Percentiles rank a stretch among this genome's conserved stretches.
phyloP scores from a whole-genome alignment of 352 stramenopile genomes.

The Globisporangium camurandrum region DNA sequence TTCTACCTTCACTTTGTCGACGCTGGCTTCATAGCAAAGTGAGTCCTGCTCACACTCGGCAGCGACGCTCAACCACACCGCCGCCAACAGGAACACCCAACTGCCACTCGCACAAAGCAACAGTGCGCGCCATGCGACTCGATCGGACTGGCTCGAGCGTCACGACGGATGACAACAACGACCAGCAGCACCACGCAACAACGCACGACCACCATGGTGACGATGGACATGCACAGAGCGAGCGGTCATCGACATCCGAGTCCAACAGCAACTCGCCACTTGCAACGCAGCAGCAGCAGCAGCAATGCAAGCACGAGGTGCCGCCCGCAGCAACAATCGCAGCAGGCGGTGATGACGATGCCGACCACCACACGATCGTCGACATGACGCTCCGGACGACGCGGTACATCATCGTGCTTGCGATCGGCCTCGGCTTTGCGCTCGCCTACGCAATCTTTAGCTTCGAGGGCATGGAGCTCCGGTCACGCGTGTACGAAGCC shows the following conservation, averaged over 20 bases:
- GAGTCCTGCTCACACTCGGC: too few species aligned
- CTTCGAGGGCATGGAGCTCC: slow-evolving; percentile 11
- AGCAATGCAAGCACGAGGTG: slow-evolving; percentile 9
- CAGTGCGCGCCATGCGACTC: slow-evolving; percentile 9
- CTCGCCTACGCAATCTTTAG: slow-evolving; percentile 13
- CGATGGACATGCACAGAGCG: not conserved
- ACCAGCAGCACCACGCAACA: not conserved
- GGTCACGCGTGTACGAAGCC: slow-evolving; percentile 4
- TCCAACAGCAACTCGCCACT: slow-evolving; percentile 1
- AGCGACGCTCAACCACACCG: too few species aligned
- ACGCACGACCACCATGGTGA: not conserved
- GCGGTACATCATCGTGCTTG: slow-evolving; percentile 14
- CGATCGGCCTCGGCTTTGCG: slow-evolving; percentile 11
- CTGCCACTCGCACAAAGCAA: too few species aligned
- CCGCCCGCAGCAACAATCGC: too few species aligned
- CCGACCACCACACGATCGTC: slow-evolving; percentile 16
- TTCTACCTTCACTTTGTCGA: too few species aligned
- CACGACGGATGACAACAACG: not conserved
- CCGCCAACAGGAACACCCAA: too few species aligned
- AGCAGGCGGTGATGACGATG: slow-evolving; percentile 1
- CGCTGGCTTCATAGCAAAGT: too few species aligned
- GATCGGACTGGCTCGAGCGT: slow-evolving; percentile 3
- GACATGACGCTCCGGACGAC: slow-evolving; percentile 16
- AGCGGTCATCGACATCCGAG: slow-evolving; percentile 8
- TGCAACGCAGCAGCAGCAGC: not conserved